Evolutionary conservation across 805 yeast species (phyloP).

Genomic region (Dipodascopsis uninucleata): DNA sequence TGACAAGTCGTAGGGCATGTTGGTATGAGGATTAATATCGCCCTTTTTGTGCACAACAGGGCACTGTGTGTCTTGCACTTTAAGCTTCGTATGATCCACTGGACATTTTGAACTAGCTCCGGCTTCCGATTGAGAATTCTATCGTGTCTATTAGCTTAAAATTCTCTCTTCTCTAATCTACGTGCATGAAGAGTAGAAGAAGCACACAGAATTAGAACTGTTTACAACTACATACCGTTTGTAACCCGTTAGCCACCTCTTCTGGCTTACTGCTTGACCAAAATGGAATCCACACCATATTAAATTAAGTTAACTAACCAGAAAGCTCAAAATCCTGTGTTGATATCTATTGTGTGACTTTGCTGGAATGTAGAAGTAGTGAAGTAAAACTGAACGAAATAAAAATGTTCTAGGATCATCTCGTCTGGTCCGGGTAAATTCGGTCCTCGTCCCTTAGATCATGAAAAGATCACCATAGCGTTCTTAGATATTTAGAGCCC

Average conservation of each 20-base stretch:
- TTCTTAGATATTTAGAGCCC: no score
- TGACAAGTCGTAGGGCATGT: slow-evolving; percentile 36
- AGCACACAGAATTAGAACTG: background rate
- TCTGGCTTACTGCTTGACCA: slow-evolving; percentile 14
- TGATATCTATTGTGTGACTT: background rate
- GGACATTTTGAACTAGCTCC: slow-evolving; percentile 38
- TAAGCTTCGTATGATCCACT: slow-evolving; percentile 39
- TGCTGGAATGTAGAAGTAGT: no score
- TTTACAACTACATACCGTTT: background rate
- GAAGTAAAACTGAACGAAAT: no score
- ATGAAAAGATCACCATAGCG: no score
- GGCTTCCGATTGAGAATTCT: slow-evolving; percentile 1
- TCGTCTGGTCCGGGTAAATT: no score
- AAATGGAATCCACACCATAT: slow-evolving; percentile 27
- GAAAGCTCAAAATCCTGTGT: background rate
- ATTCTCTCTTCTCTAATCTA: background rate
- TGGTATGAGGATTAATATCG: slow-evolving; percentile 27
- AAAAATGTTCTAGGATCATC: no score
- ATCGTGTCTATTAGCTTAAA: background rate
- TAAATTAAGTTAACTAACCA: background rate
- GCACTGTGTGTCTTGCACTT: slow-evolving; percentile 31
- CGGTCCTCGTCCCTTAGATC: no score
- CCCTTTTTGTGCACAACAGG: slow-evolving; percentile 40
- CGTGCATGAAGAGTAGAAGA: background rate
- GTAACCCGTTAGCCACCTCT: slow-evolving; percentile 2